phyloP scores from a whole-genome alignment of 2,329 filamentous ascomycete genomes.

The Mycosphaerella arachidis region DNA sequence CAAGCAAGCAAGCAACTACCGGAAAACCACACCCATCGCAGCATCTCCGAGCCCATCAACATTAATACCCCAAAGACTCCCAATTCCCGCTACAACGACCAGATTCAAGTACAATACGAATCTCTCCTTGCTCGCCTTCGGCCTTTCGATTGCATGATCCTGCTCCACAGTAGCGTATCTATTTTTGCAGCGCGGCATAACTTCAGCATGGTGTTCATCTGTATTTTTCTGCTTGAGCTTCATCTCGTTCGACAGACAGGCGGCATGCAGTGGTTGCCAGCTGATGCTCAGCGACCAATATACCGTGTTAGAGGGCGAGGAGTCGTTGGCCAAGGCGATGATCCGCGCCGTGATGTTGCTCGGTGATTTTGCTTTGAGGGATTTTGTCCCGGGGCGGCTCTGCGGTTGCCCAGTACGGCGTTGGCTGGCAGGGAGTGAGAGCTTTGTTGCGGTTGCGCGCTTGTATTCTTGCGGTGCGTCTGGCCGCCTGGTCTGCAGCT shows the following conservation, averaged over 20 bases:
- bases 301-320: not conserved
- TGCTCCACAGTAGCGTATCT: no score
- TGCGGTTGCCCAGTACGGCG: no score
- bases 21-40: not conserved
- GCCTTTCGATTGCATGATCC: no score
- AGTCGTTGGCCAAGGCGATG: not conserved
- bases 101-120: no score
- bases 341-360: not conserved
- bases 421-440: no score
- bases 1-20: not conserved
- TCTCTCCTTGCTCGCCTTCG: no score
- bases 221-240: not conserved
- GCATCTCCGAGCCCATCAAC: not conserved
- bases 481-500: not conserved
- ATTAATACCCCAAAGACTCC: not conserved
- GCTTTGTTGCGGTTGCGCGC: not conserved
- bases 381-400: not conserved
- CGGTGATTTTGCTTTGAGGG: not conserved
- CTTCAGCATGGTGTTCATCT: not conserved
- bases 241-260: not conserved
- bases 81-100: no score
- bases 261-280: not conserved
- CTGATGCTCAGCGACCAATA: not conserved
- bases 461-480: not conserved
- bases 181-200: not conserved